Evolutionary conservation across 2,329 filamentous ascomycete species (phyloP).

Genomic region (Cercospora sp.): DNA sequence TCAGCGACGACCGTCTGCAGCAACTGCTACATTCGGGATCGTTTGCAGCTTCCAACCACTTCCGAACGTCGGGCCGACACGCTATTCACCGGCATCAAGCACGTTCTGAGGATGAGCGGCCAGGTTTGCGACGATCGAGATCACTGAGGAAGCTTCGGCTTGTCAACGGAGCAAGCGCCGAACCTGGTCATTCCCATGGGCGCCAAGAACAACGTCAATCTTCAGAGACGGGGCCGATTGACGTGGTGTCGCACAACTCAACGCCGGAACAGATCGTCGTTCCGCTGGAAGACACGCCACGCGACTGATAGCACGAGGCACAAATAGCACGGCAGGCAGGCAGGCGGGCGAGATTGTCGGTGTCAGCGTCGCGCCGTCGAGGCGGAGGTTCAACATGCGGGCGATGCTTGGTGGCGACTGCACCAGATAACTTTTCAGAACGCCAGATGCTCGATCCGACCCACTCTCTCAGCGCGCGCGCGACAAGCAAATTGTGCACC

Average conservation of each 20-base stretch:
- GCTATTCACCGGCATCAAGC: background rate
- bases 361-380: background rate
- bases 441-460: background rate
- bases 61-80: background rate
- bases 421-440: background rate
- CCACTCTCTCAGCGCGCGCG: background rate
- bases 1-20: background rate
- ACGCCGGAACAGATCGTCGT: background rate
- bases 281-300: background rate
- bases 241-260: background rate
- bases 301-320: background rate
- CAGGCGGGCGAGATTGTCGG: background rate
- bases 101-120: background rate
- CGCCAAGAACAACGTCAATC: background rate
- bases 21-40: background rate
- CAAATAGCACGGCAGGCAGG: background rate
- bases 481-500: background rate
- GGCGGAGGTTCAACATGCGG: background rate
- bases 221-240: background rate
- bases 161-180: background rate
- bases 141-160: background rate
- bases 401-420: constrained; percentile 4
- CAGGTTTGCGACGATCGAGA: background rate
- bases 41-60: background rate
- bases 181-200: background rate